Base-by-base conservation (phyloP, 768 basidiomycete genomes). In the Suillus subluteus region DNA sequence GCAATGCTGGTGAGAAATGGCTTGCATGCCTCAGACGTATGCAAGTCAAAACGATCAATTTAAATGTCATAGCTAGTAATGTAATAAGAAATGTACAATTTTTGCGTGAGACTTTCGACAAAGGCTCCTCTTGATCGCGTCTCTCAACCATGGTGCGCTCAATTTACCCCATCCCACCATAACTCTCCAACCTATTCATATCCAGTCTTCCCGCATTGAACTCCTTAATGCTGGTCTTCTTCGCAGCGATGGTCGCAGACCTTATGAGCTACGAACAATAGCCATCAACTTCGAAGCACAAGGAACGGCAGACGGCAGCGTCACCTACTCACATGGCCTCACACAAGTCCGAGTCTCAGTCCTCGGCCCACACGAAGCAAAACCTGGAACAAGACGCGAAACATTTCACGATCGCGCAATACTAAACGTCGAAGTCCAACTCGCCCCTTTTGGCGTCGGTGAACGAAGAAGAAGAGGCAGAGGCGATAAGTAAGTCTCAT, bases 1-100 rank as follows among this genome's bases (percentile, higher is more conserved):
- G 97, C 75, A 98, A 98, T 74, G 82, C 84, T n/a, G 96, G 96
- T 30, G 85, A 92, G 58, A 99, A 98, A 78, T 96, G 91, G 90
- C 84, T 97, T 37, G 94, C 93, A 6, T 97, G 95, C 76, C 98
- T 95, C 79, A 84, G 87, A 73, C 84, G 95, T 71, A 84, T 90
- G 50, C 65, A 73, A 41, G 68, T 59, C 23, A 26, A 59, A 18
- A 59, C 15, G 11, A 40, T 9, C 15, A 58, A 40, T 38, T 4
- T 8, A n/a, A n/a, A 37, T 37, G 37, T 37, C 35, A 37, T 9
- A 37, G 8, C n/a, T 37, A 37, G 8, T 37, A 37, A 8, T 9
- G 9, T 37, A 37, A 37, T 12, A 18, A 21, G 4, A 55, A 30
- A 15, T 52, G 50, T 26, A 52, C 23, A 15, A 15, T 30, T 18